A percentile compares a stretch with the other conserved stretches of the same genome.
These are phyloP conservation scores for Cytospora paraplurivora DNA, from an alignment of 2,329 filamentous ascomycete genomes.

Conservation along the genomic window DNA sequence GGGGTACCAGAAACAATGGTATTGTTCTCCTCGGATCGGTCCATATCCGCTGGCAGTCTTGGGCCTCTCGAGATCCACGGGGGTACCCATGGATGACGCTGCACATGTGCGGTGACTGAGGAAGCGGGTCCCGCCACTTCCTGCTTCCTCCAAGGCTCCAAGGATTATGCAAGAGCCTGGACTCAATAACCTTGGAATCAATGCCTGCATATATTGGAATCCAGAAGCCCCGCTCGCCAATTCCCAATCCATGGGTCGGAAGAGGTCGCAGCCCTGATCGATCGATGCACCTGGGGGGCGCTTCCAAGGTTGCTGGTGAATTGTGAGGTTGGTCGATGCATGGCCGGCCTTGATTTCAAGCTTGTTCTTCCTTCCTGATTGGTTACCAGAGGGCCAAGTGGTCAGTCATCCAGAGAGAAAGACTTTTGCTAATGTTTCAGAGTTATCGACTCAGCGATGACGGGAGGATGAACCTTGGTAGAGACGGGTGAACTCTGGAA, in stretches of 20 bases:
- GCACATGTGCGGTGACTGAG: background rate
- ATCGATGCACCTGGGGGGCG: no score
- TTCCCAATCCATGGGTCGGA: background rate
- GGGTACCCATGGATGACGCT: background rate
- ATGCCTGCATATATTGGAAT: background rate
- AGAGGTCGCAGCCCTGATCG: background rate
- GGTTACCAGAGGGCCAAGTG: no score
- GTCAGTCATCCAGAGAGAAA: no score
- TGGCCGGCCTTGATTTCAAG: no score
- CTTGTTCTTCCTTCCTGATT: no score
- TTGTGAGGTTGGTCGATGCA: no score
- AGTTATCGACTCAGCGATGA: no score
- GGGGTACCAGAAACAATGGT: background rate
- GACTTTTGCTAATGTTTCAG: no score
- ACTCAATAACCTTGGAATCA: background rate
- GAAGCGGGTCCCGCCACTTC: background rate
- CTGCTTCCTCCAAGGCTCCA: background rate
- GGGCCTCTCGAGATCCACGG: background rate
- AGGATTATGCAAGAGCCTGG: conserved; percentile 4
- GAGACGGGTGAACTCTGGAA: background rate
- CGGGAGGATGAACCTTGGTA: no score
- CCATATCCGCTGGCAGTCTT: background rate
- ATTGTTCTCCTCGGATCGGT: background rate
- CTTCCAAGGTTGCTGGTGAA: no score
- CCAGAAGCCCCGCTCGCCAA: background rate